A percentile compares a stretch with the other conserved stretches of the same genome.
Conservation (phyloP, 345 rosid genomes). For the Sapria himalayana region DNA sequence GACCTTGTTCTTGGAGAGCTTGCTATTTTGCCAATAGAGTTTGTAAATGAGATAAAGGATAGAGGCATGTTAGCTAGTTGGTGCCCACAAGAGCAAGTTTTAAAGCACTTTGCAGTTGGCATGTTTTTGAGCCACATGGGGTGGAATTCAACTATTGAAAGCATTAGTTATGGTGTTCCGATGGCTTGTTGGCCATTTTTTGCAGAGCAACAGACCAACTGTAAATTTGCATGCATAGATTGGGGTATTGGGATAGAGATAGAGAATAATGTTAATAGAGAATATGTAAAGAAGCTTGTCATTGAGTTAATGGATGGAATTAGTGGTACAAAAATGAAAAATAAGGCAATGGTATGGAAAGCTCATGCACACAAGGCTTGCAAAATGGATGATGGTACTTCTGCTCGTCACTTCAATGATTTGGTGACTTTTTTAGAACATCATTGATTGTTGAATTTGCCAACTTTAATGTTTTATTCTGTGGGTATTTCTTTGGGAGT, state of each 20-base stretch:
- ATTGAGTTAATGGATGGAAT: conserved; percentile 34
- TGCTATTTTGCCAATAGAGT: conserved; percentile 6
- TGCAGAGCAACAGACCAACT: conserved; percentile 10
- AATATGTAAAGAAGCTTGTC: conserved; percentile 23
- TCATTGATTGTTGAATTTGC: no score
- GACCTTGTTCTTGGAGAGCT: conserved; percentile 9
- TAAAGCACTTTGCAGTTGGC: conserved; percentile 10
- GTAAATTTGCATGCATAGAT: conserved; percentile 8
- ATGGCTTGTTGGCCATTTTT: conserved; percentile 11
- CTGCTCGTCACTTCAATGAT: no score
- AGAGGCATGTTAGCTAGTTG: conserved; percentile 11
- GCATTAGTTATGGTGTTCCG: conserved; percentile 8
- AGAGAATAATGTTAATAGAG: conserved; percentile 10
- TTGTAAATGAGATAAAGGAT: conserved; percentile 4
- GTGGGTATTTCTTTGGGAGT: no score
- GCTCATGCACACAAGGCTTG: no score
- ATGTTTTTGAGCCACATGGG: conserved; percentile 14
- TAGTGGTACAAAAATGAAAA: conserved; percentile 29
- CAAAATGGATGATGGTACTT: no score
- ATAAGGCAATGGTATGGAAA: conserved; percentile 25
- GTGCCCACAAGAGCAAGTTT: conserved; percentile 10
- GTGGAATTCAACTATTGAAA: conserved; percentile 13
- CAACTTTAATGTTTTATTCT: no score
- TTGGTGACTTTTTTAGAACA: no score
- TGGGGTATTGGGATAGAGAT: conserved; percentile 13